Evolutionary conservation across 805 yeast genomes (phyloP), one percentile per base, ranked within the genome.

Genomic region (Candida sakaeoensis): DNA sequence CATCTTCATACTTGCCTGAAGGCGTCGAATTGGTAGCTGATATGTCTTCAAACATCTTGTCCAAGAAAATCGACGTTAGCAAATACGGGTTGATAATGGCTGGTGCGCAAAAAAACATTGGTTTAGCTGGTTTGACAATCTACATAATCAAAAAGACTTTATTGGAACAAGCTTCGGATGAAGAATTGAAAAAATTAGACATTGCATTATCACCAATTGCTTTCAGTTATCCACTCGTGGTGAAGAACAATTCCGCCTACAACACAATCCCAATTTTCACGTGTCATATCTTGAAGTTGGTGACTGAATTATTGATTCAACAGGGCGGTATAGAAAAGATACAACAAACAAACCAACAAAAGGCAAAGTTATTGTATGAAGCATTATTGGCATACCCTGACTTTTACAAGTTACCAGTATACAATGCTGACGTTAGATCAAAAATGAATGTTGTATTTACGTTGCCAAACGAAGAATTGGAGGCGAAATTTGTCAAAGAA

Each of bases 21-120:
- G 80, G 77, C 17, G 81, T 85, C 33, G 95, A 86, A 60, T 64
- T 91, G 44, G 96, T 89, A 12, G 91, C 95, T 19, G 99, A 93
- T 60, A 80, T 91, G 82, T 90, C 97, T 2, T 90, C 97, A 33
- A 88, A 91, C 62, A 83, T 93, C 56, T 70, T 93, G 49, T 86
- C 96, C 16, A 82, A 85, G 50, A 68, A 75, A 48, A 61, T 93
- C 36, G 96, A 91, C 53, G 83, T 93, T 30, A 68, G 85, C 41
- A 82, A 86, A 61, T 91, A 78, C 57, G 98, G 96, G 37, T 68
- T 89, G 19, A 82, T 93, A 46, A 81, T 90, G 78, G 99, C 96
- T 14, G 99, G 99, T 47, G 99, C 98, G 19, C 99, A 93, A 67
- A 93, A 93, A 66, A 93, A 93, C 61, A 88, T 93, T 57, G 99